Base-by-base conservation (phyloP, 2,329 filamentous ascomycete genomes). In the Tolypocladium inflatum region DNA sequence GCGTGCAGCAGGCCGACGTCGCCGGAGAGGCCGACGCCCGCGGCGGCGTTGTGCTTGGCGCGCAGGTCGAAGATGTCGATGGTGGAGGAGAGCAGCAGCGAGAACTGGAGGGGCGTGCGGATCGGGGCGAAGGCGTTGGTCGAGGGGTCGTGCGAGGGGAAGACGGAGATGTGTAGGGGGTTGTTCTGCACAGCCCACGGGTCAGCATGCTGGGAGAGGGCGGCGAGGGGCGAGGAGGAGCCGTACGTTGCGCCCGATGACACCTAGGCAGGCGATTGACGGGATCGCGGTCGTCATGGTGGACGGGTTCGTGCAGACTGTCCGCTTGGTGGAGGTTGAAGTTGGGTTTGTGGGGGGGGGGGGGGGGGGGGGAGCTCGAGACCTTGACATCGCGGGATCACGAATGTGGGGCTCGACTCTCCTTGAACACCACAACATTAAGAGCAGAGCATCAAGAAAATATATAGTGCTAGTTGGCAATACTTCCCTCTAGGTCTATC, bases 61-160 rank as follows among this genome's bases (percentile, higher is more conserved):
- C 91, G 90, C 60, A 92, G 84, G 66, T 94, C 90, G 74, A 99
- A 97, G 63, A 97, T 86, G 74, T 99, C 94, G 64, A 99, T 88
- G 59, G 90, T 94, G 59, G 88, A 89, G 64, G 91, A 94, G 61
- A 97, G 85, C 54, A 97, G 83, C 66, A 97, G 91, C 41, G 89
- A 91, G 78, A 94, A 97, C 70, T 96, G 91, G 13, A 97, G 83
- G n/a, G 85, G 80, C 21, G 87, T 88, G 66, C 87, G 86, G 63
- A 88, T 76, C 41, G 83, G 82, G 9, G 73, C 68, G 64, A 78
- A 76, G 57, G 74, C 76, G 72, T 79, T 76, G 64, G 78, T 80
- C 56, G 79, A 64, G 54, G 80, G 75, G 68, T 82, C 79, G 78
- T 89, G 83, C 53, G 87, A 88, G 55, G 91, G 89, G 74, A 97